Percentiles rank a stretch among this genome's conserved stretches.
Evolutionary conservation across 306 rosid species (phyloP).

Genomic region (Abrus pulchellus): DNA sequence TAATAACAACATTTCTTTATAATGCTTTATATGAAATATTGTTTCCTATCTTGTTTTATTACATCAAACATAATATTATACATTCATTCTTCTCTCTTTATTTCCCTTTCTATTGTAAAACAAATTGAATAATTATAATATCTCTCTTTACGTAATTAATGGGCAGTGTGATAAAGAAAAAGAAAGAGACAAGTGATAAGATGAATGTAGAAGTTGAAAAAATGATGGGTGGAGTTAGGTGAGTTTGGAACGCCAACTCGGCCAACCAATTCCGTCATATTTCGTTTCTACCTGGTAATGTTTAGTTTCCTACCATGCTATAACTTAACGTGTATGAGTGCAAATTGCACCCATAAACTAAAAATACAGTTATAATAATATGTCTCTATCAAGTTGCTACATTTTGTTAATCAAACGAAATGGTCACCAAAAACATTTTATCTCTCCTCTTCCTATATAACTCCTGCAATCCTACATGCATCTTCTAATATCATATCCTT

Average conservation of each 20-base stretch:
- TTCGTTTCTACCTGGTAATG: neutral
- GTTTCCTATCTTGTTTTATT: too few relatives aligned
- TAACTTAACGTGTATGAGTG: neutral
- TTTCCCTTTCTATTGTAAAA: too few relatives aligned
- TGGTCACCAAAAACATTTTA: slow-evolving; percentile 14
- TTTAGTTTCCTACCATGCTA: neutral
- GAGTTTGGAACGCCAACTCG: slow-evolving; percentile 40
- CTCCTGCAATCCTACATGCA: slow-evolving; percentile 16
- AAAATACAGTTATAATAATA: neutral
- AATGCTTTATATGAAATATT: too few relatives aligned
- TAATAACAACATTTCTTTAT: too few relatives aligned
- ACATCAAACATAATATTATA: too few relatives aligned
- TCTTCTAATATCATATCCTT: slow-evolving; percentile 15
- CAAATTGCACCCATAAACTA: slow-evolving; percentile 21
- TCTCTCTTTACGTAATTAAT: too few relatives aligned
- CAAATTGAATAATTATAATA: too few relatives aligned
- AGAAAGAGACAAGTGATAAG: neutral
- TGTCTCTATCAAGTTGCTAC: slow-evolving; percentile 41
- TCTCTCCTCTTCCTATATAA: slow-evolving; percentile 51
- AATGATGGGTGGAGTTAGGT: too few relatives aligned
- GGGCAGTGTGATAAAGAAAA: neutral
- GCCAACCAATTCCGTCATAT: slow-evolving; percentile 47
- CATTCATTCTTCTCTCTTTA: too few relatives aligned
- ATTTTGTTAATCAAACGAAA: slow-evolving; percentile 33
- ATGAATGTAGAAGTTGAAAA: too few relatives aligned